Evolutionary conservation across 2,329 filamentous ascomycete genomes (phyloP), one percentile per base, ranked within the genome.

Genomic region (Bimuria novae-zelandiae): DNA sequence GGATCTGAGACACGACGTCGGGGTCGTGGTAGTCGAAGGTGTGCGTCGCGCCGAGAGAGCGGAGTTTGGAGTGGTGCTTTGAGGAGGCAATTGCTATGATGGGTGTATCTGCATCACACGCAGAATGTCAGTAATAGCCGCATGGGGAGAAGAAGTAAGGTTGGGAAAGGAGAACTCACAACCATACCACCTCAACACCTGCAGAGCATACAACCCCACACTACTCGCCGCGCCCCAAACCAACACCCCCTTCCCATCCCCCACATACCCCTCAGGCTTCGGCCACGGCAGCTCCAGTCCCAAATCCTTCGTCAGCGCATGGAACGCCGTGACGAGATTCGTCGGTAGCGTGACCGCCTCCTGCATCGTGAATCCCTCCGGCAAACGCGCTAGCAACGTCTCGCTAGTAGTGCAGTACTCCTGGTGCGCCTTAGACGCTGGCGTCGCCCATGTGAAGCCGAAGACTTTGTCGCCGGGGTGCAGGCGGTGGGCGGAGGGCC

Each of bases 251-350:
- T 69, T 67, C 0, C 72, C 73, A 37, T 61, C 22, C 7, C 51
- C 36, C 65, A 74, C 36, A 56, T 73, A 82, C 11, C 57, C 67
- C 14, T 70, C 64, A 0, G 80, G 80, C 37, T 79, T 77, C 0
- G 83, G 84, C 82, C 83, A 87, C 0, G 83, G 83, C 0, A 84
- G 75, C 27, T 77, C 76, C 17, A 88, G 67, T 0, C 68, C 74
- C 11, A 87, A 71, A 54, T 87, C 82, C 1, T 68, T 68, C 1
- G 74, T 76, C 2, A 82, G 64, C 4, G 81, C 73, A 62, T 87
- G 82, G 65, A 86, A 82, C 10, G 81, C 82, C 0, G 84, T 86
- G 25, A 87, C 79, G 23, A 72, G 70, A 40, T 85, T 87, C 43
- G 82, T 80, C 0, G 82, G 79, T 2, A 86, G 65, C 0, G 83